These are phyloP conservation scores for Termitomyces sp. DNA, from an alignment of 768 basidiomycete species.

Conservation along the genomic window DNA sequence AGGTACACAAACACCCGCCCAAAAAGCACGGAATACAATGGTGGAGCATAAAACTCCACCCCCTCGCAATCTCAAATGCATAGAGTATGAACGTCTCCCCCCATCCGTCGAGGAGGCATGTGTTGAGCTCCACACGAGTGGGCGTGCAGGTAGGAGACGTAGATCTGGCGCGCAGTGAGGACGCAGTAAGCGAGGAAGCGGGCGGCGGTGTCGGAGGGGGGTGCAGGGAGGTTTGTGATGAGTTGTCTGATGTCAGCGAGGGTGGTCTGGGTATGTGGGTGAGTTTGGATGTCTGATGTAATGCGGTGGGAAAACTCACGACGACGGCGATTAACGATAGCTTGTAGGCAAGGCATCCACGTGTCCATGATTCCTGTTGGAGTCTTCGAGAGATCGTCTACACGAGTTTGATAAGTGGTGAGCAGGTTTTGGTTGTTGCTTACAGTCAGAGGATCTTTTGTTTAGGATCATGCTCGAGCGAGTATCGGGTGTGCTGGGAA, in stretches of 20 bases:
- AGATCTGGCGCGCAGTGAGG: slow-evolving; percentile 18
- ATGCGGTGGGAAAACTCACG: slow-evolving; percentile 12
- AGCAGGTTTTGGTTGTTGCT: background rate
- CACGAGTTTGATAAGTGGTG: background rate
- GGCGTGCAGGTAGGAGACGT: slow-evolving; percentile 15
- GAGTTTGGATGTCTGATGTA: no score
- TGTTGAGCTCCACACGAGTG: slow-evolving; percentile 17
- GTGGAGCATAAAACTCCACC: slow-evolving; percentile 15
- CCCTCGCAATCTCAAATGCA: slow-evolving; percentile 18
- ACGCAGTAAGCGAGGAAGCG: slow-evolving; percentile 18
- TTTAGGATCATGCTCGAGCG: slow-evolving; percentile 4
- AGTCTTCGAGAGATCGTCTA: slow-evolving; percentile 19
- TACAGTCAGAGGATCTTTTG: slow-evolving; percentile 8
- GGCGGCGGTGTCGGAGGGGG: slow-evolving; percentile 8
- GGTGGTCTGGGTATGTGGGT: slow-evolving; percentile 9
- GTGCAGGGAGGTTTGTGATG: slow-evolving; percentile 9
- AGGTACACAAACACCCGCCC: slow-evolving; percentile 15
- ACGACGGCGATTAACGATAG: slow-evolving; percentile 17
- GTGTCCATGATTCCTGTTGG: slow-evolving; percentile 17
- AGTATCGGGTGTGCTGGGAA: no score
- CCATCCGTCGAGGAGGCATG: slow-evolving; percentile 11
- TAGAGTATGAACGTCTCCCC: slow-evolving; percentile 19
- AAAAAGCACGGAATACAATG: slow-evolving; percentile 17
- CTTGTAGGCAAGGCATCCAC: slow-evolving; percentile 18
- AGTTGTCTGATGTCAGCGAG: slow-evolving; percentile 18